Base-by-base conservation (phyloP, 345 rosid genomes). In the Salix koriyanagi region DNA sequence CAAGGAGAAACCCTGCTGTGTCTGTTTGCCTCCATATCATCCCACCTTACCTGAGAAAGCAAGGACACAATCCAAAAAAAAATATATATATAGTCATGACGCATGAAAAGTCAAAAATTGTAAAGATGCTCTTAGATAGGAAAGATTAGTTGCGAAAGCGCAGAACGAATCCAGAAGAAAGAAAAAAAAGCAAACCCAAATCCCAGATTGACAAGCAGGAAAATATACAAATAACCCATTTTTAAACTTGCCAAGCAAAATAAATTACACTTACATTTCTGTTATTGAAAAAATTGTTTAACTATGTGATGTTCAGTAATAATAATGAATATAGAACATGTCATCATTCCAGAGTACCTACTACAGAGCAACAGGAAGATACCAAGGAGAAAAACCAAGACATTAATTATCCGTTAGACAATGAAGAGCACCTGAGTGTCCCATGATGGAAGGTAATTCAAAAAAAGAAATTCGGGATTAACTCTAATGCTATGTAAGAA, bases 1-100 rank as follows among this genome's bases (percentile, higher is more conserved):
- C 98, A 94, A 7, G 98, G 99, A 80, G 97, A 96, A 74, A 96
- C 90, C 62, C 97, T 90, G 80, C 86, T 86, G 69, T 87, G 89
- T 87, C 91, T 85, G 56, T 82, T 85, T 37, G 82, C 78, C 60
- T 87, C 97, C 34, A 73, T 77, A 67, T 90, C 94, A 83, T 96
- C 98, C 98, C 98, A 96, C 83, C 94, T 91, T 54, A 93, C 98
- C 99, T 93, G 80, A 16, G 23, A 15, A 11, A 54, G 19, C n/a
- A n/a, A 56, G 11, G 62, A 56, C 3, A 52, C 62, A 25, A 56
- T 23, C 25, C 1, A 23, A 54, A 54, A 19, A 54, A 1, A 54
- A 2, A 28, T 28, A 21, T 54, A 21, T 54, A n/a, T 7, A 19
- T 54, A 21, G 12, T 7, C 62, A n/a, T 56, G 26, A 56, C 26